Evolutionary conservation across 2,329 filamentous ascomycete genomes (phyloP).

Genomic region (Alternaria ethzedia): DNA sequence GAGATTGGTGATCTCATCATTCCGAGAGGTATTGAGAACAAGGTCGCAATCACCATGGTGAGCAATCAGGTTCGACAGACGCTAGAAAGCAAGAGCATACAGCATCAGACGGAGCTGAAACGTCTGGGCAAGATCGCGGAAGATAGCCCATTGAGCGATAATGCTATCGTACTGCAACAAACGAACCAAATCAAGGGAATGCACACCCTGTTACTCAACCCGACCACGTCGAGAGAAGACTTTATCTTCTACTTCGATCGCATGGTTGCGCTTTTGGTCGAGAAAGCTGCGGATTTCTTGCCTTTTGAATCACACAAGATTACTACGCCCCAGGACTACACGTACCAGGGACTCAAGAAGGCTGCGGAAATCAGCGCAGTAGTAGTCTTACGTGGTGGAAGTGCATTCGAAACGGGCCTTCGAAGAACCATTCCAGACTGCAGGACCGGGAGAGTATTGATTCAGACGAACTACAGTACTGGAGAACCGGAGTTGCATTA

Average conservation of each 20-base stretch:
- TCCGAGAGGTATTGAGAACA: constrained; percentile 91
- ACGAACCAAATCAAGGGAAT: constrained; percentile 85
- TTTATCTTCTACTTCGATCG: constrained; percentile 99
- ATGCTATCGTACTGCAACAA: constrained; percentile 75
- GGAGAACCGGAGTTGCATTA: constrained; percentile 95
- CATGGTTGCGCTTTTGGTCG: constrained; percentile 81
- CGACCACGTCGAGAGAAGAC: constrained; percentile 79
- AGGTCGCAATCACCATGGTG: constrained; percentile 93
- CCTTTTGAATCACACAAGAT: constrained; percentile 70
- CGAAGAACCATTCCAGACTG: constrained; percentile 93
- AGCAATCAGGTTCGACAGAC: constrained; percentile 91
- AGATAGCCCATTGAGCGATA: constrained; percentile 74
- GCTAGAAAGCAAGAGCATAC: constrained; percentile 81
- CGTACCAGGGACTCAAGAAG: constrained; percentile 74
- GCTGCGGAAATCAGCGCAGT: constrained; percentile 74
- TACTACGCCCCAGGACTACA: constrained; percentile 71
- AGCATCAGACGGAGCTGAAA: constrained; percentile 79
- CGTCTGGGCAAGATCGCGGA: constrained; percentile 75
- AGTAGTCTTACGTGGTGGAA: constrained; percentile 85
- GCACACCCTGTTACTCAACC: constrained; percentile 87
- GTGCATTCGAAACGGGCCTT: constrained; percentile 84
- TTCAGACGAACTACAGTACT: constrained; percentile 74
- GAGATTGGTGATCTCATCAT: constrained; percentile 95
- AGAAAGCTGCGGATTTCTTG: constrained; percentile 64
- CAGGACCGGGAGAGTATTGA: constrained; percentile 84